Conservation (phyloP, 768 basidiomycete genomes). For the Amanita brunnescens region DNA sequence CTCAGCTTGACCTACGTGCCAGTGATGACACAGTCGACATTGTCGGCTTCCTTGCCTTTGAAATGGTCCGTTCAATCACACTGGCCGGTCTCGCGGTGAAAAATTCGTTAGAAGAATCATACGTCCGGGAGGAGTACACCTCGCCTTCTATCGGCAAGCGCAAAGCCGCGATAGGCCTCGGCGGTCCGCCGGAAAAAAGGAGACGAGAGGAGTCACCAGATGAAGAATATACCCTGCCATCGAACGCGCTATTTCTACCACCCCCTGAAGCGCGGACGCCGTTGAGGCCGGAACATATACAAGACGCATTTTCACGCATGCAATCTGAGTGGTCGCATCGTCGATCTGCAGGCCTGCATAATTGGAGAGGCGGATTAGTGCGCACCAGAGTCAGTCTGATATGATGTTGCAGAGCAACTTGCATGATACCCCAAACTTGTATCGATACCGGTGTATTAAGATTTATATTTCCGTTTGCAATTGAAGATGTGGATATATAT, state of each 20-base stretch:
- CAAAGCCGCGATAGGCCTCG: constrained; percentile 35
- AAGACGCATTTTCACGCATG: constrained; percentile 87
- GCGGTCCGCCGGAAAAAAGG: constrained; percentile 42
- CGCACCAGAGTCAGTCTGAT: constrained; percentile 77
- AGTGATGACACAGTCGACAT: constrained; percentile 95
- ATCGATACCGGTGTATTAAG: not conserved
- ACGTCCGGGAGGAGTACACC: constrained; percentile 55
- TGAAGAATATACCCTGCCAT: constrained; percentile 56
- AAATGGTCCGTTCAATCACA: constrained; percentile 92
- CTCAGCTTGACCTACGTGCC: constrained; percentile 79
- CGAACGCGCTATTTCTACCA: constrained; percentile 69
- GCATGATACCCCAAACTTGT: constrained; percentile 1
- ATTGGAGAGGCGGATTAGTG: constrained; percentile 81
- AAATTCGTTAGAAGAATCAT: constrained; percentile 65
- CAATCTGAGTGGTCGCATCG: constrained; percentile 77
- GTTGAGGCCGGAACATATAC: constrained; percentile 76
- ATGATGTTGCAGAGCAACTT: too few species aligned
- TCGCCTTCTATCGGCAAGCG: constrained; percentile 65
- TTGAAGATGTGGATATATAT: constrained; percentile 14
- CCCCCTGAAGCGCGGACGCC: constrained; percentile 77
- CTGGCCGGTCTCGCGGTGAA: constrained; percentile 83
- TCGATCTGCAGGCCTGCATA: constrained; percentile 79
- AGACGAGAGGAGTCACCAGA: constrained; percentile 56
- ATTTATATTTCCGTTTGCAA: too few species aligned
- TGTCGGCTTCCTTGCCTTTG: constrained; percentile 94